These are phyloP conservation scores for Hyaloscypha bicolor DNA, from an alignment of 495 filamentous ascomycete species.

Conservation along the genomic window DNA sequence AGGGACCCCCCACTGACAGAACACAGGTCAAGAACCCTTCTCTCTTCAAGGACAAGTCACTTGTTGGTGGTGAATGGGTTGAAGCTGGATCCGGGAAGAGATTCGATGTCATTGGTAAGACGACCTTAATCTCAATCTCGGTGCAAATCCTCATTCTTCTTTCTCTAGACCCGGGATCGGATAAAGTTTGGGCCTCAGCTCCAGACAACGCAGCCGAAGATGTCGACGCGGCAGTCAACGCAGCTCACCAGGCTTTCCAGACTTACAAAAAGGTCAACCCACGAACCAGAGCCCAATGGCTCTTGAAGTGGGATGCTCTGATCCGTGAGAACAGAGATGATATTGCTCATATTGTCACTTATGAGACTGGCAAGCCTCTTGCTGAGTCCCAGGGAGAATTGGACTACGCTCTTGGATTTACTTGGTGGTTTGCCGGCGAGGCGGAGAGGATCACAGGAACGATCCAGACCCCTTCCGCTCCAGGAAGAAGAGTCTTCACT, in stretches of 20 bases:
- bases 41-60: slow-evolving; percentile 61
- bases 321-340: slow-evolving; percentile 55
- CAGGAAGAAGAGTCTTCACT: slow-evolving; percentile 66
- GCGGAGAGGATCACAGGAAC: slow-evolving; percentile 70
- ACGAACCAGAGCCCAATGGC: slow-evolving; percentile 60
- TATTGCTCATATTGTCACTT: slow-evolving; percentile 59
- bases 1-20: slow-evolving; percentile 15
- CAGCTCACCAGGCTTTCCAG: slow-evolving; percentile 62
- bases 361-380: slow-evolving; percentile 67
- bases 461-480: slow-evolving; percentile 54
- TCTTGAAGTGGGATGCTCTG: slow-evolving; percentile 61
- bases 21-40: slow-evolving; percentile 58
- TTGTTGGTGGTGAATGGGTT: slow-evolving; percentile 64
- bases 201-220: slow-evolving; percentile 63
- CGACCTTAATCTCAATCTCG: not conserved
- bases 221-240: slow-evolving; percentile 60
- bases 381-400: slow-evolving; percentile 60
- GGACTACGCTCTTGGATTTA: slow-evolving; percentile 62
- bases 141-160: not conserved
- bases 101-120: slow-evolving; percentile 66
- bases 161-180: slow-evolving; percentile 61
- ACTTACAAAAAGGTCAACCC: slow-evolving; percentile 63
- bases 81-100: slow-evolving; percentile 61
- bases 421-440: slow-evolving; percentile 69
- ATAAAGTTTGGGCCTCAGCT: slow-evolving; percentile 64